Percentiles rank a stretch among this genome's conserved stretches.
Evolutionary conservation across 306 rosid genomes (phyloP).

Genomic region (Ammopiptanthus mongolicus): DNA sequence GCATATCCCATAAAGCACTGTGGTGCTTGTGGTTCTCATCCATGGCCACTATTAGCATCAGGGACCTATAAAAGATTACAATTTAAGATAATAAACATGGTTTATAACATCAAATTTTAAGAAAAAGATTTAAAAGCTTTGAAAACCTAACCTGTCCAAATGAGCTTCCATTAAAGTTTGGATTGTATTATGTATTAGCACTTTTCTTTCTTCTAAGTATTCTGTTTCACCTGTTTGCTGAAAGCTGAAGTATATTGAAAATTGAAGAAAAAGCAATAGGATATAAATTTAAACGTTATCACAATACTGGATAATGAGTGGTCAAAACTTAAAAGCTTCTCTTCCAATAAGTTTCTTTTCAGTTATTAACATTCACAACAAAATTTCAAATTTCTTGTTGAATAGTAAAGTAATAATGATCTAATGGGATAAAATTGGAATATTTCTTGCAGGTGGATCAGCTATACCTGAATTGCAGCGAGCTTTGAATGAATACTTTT

Average conservation of each 20-base stretch:
- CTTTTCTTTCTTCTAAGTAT: background rate
- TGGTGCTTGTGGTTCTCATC: no score
- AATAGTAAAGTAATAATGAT: background rate
- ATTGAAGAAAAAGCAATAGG: background rate
- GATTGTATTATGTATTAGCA: background rate
- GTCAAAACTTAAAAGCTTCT: background rate
- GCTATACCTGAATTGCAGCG: constrained; percentile 61
- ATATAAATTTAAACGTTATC: background rate
- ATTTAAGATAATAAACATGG: no score
- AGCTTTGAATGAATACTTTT: constrained; percentile 77
- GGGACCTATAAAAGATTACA: no score
- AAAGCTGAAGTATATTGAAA: background rate
- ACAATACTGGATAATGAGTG: background rate
- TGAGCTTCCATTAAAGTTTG: no score
- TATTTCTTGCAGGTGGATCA: constrained; percentile 62
- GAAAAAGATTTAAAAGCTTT: no score
- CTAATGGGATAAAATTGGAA: constrained; percentile 1
- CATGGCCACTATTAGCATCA: no score
- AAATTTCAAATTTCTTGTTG: background rate
- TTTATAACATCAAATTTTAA: no score
- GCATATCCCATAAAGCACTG: no score
- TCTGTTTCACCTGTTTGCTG: background rate
- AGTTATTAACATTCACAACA: background rate
- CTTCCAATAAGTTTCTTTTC: background rate
- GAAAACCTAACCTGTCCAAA: no score